phyloP scores from a whole-genome alignment of 1,284 basidiomycete genomes.

The Boletus holoroseus region DNA sequence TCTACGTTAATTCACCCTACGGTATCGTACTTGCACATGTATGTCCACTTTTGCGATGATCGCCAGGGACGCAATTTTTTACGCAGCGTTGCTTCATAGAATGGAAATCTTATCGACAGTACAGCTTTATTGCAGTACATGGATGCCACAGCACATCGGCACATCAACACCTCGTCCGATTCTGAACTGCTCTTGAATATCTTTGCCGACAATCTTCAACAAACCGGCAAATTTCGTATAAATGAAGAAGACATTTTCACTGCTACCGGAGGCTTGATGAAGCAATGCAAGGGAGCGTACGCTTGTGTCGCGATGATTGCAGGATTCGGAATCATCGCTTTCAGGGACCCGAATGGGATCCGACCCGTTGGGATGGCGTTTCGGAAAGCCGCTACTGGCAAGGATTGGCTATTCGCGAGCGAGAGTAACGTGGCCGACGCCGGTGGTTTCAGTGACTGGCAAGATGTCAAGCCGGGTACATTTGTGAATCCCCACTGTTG shows the following conservation, averaged over 20 bases:
- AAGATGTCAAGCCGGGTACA: constrained; percentile 87
- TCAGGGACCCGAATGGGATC: constrained; percentile 99
- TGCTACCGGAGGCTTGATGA: constrained; percentile 87
- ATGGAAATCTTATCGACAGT: constrained; percentile 98
- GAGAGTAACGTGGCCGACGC: constrained; percentile 97
- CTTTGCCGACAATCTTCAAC: constrained; percentile 95
- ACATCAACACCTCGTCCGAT: constrained; percentile 99
- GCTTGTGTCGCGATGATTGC: constrained; percentile 98
- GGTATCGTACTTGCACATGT: constrained; percentile 98
- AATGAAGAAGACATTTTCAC: constrained; percentile 99
- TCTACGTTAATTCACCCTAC: constrained; percentile 99
- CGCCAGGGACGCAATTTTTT: not conserved
- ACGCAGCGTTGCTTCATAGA: constrained; percentile 48
- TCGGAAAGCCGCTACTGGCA: constrained; percentile 51
- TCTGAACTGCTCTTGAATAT: constrained; percentile 97
- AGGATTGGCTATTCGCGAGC: constrained; percentile 89
- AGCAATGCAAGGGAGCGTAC: constrained; percentile 87
- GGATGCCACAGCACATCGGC: constrained; percentile 94
- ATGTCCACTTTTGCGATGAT: constrained; percentile 27
- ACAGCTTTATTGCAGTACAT: constrained; percentile 81
- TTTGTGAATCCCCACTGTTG: constrained; percentile 2
- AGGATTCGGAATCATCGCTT: constrained; percentile 97
- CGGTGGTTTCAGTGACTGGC: constrained; percentile 85
- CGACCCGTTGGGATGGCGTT: constrained; percentile 84
- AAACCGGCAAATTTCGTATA: constrained; percentile 98